These are phyloP conservation scores for Jamesozyma jinghongensis DNA, from an alignment of 805 yeast species.

Conservation along the genomic window DNA sequence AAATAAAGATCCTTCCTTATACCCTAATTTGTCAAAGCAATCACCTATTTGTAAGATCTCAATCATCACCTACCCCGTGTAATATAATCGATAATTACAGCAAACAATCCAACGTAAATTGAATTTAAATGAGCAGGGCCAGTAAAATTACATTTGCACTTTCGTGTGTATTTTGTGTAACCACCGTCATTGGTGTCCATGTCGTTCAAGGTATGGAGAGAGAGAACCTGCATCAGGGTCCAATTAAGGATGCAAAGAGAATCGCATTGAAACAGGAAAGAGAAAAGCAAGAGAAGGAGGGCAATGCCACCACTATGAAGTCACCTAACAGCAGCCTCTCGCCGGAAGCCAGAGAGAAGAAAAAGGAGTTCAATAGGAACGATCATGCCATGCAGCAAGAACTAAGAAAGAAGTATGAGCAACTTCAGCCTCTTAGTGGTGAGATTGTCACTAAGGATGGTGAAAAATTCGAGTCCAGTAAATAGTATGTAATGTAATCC, in stretches of 20 bases:
- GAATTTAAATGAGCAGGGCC: constrained; percentile 57
- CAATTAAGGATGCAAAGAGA: constrained; percentile 71
- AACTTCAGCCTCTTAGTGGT: constrained; percentile 56
- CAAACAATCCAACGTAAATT: too few relatives aligned
- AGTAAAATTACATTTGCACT: constrained; percentile 65
- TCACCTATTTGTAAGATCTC: too few relatives aligned
- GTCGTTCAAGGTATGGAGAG: constrained; percentile 61
- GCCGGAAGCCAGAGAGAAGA: constrained; percentile 33
- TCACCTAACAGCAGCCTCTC: constrained; percentile 5
- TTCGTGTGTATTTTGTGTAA: constrained; percentile 46
- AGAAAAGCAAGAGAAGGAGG: constrained; percentile 17
- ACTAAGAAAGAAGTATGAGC: constrained; percentile 47
- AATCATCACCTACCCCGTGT: too few relatives aligned
- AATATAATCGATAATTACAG: too few relatives aligned
- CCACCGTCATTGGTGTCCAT: constrained; percentile 61
- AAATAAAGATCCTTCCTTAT: too few relatives aligned
- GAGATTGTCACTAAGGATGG: constrained; percentile 38
- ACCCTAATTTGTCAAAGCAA: too few relatives aligned
- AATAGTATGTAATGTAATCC: not conserved
- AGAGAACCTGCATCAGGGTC: constrained; percentile 69
- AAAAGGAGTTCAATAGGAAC: constrained; percentile 42
- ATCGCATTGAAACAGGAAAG: constrained; percentile 36
- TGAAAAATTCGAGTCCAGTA: constrained; percentile 4
- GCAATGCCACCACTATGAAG: constrained; percentile 28
- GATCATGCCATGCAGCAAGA: constrained; percentile 62